Base-by-base conservation (phyloP, 345 rosid species). In the Ailanthus altissimus region DNA sequence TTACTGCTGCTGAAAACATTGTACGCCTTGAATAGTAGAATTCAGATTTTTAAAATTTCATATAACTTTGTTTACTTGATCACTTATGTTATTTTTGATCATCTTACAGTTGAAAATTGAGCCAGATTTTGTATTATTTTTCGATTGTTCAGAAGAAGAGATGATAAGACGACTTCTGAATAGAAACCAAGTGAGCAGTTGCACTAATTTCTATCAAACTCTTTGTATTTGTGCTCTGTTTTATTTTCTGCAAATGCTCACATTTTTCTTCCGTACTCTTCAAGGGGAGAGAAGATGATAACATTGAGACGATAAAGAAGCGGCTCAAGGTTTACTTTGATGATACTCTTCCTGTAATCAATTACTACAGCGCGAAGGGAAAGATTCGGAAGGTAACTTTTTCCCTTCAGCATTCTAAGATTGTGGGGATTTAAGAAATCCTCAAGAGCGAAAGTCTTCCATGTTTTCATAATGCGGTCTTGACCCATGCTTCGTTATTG, bases 221-320 rank as follows among this genome's bases (percentile, higher is more conserved):
- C 13, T 0, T 6, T 16, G 10, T 36, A 3, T 63, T 5, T 63
- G 21, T 38, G 45, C 13, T 6, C n/a, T 61, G 40, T 28, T 26
- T 28, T 26, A 0, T 61, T 26, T 49, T 54, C 25, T 32, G 45
- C 32, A 21, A 15, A 40, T n/a, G n/a, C 43, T 42, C 71, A 14
- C 38, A 23, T 11, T 2, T 49, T 67, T 43, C 21, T 46, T 36
- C 8, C 12, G 14, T 36, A 20, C 9, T 58, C 8, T 58, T 65
- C 63, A 42, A 79, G 84, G 84, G 86, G 28, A 80, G 87, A 73
- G 76, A 16, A 21, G 85, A 82, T 77, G 86, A 80, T 79, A 76
- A 76, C 59, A 73, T 73, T 12, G 84, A 82, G 4, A 80, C 73
- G n/a, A 76, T 82, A 61, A n/a, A 28, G 67, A 83, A 81, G 62